phyloP scores from a whole-genome alignment of 1,284 basidiomycete species.

The Sporisorium reilianum region DNA sequence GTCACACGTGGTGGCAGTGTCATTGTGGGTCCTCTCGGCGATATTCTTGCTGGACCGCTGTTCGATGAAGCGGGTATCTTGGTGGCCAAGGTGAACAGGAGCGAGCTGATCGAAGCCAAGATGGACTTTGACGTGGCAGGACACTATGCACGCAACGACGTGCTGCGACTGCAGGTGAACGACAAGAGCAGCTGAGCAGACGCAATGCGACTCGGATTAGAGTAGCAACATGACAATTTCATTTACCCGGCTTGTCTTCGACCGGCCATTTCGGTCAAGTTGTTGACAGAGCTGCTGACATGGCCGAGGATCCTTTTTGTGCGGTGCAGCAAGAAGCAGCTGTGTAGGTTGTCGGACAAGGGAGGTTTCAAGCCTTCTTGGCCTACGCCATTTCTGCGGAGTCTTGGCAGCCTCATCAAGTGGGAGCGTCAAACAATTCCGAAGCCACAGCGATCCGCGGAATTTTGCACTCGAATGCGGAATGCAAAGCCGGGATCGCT shows the following conservation, averaged over 20 bases:
- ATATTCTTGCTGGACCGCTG: slow-evolving; percentile 78
- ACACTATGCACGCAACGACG: slow-evolving; percentile 77
- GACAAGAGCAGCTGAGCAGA: slow-evolving; percentile 4
- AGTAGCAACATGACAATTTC: background rate
- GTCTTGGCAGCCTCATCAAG: background rate
- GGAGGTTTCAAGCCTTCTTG: too few species aligned
- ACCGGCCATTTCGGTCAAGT: background rate
- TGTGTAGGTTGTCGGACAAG: too few species aligned
- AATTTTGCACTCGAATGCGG: background rate
- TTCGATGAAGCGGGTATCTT: slow-evolving; percentile 75
- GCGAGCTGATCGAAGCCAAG: slow-evolving; percentile 76
- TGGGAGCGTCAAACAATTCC: background rate
- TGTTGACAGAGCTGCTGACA: too few species aligned
- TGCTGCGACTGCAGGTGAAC: slow-evolving; percentile 57
- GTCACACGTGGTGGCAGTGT: slow-evolving; percentile 79
- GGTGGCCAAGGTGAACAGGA: slow-evolving; percentile 77
- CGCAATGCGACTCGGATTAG: too few species aligned
- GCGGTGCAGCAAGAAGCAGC: too few species aligned
- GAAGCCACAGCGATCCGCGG: background rate
- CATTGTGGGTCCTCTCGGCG: slow-evolving; percentile 78
- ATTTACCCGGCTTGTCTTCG: background rate
- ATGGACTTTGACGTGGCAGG: slow-evolving; percentile 80
- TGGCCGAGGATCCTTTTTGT: too few species aligned
- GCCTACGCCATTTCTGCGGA: background rate
- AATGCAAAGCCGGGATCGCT: background rate